A percentile compares a stretch with the other conserved stretches of the same genome.
Evolutionary conservation across 2,329 filamentous ascomycete species (phyloP).

Genomic region (Plectosphaerella cucumerina): DNA sequence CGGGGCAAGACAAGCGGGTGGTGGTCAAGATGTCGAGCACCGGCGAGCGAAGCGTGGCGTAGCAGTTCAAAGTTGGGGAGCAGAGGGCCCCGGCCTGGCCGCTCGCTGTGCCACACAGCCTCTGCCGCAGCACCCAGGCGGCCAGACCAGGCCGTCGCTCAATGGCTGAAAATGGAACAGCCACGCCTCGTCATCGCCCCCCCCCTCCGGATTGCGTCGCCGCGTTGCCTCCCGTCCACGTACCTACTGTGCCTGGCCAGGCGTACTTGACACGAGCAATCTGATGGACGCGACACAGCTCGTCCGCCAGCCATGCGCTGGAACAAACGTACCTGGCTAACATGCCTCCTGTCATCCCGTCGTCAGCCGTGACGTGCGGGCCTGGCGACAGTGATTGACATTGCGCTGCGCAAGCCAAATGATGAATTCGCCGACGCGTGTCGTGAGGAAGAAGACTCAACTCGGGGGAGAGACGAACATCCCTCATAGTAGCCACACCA

Average conservation of each 20-base stretch:
- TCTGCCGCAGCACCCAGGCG: neutral
- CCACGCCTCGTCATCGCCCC: constrained; percentile 36
- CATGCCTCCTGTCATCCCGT: neutral
- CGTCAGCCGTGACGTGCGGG: neutral
- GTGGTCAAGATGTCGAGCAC: too few relatives aligned
- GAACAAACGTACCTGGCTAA: neutral
- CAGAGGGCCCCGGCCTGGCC: neutral
- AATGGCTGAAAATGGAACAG: constrained; percentile 8
- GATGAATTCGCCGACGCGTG: too few relatives aligned
- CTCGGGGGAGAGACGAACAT: too few relatives aligned
- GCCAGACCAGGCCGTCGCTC: neutral
- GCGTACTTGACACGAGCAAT: neutral
- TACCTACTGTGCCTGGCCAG: too few relatives aligned
- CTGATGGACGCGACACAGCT: neutral
- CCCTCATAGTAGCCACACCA: too few relatives aligned
- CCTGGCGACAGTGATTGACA: neutral
- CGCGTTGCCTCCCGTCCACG: neutral
- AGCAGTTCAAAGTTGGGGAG: too few relatives aligned
- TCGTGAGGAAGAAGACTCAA: too few relatives aligned
- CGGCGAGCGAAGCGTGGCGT: too few relatives aligned
- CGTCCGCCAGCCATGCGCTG: neutral
- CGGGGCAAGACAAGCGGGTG: neutral
- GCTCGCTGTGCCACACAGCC: constrained; percentile 4
- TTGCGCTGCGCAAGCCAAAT: neutral
- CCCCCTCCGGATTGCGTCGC: neutral